These are phyloP conservation scores for Camelina hispida DNA, from an alignment of 345 rosid genomes.

Conservation along the genomic window DNA sequence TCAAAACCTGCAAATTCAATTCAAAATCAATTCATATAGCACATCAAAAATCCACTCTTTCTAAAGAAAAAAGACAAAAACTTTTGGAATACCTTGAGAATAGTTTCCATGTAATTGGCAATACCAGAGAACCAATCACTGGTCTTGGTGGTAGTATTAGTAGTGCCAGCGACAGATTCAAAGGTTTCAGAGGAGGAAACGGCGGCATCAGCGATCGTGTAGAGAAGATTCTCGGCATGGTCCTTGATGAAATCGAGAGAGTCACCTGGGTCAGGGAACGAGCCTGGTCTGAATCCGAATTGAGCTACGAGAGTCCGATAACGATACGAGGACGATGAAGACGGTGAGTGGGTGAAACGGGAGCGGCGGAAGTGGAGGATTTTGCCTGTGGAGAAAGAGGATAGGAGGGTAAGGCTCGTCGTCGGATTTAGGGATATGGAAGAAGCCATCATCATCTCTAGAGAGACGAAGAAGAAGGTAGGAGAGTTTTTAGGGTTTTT, in stretches of 20 bases:
- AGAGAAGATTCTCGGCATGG: constrained; percentile 60
- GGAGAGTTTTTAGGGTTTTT: constrained; percentile 35
- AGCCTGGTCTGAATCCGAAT: constrained; percentile 58
- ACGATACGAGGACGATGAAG: constrained; percentile 46
- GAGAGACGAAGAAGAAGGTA: neutral
- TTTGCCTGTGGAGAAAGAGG: constrained; percentile 45
- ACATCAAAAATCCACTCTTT: neutral
- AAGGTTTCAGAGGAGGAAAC: constrained; percentile 66
- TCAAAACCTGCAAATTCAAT: constrained; percentile 62
- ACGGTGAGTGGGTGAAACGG: constrained; percentile 44
- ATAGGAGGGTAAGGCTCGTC: constrained; percentile 42
- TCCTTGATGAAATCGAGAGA: constrained; percentile 51
- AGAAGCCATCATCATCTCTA: constrained; percentile 37
- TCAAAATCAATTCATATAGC: constrained; percentile 1
- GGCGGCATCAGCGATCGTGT: constrained; percentile 86
- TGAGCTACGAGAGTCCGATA: constrained; percentile 62
- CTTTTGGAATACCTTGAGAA: constrained; percentile 62
- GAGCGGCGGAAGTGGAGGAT: constrained; percentile 47
- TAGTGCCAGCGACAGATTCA: constrained; percentile 35
- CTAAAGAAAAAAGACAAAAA: neutral
- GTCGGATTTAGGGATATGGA: constrained; percentile 48
- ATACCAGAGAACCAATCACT: constrained; percentile 93
- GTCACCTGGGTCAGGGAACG: constrained; percentile 52
- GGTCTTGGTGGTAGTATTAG: constrained; percentile 51
- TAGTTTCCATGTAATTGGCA: constrained; percentile 74